Percentiles rank a stretch among this genome's conserved stretches.
phyloP scores from a whole-genome alignment of 176 grass and related monocot genomes.

The Metroxylon sagu region DNA sequence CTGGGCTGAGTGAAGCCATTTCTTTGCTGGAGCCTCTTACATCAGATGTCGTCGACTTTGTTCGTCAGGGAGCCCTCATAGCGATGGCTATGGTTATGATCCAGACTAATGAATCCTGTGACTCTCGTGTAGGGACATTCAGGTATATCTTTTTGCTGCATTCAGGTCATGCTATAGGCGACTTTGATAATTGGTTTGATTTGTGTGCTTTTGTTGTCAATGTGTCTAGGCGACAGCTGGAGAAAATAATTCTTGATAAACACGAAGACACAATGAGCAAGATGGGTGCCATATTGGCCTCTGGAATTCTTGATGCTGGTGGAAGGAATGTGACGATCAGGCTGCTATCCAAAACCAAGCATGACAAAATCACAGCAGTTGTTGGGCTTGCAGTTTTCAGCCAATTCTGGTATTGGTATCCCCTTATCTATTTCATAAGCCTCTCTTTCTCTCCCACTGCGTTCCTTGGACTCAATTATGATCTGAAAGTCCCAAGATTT shows the following conservation, averaged over 20 bases:
- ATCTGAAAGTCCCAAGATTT: slow-evolving; percentile 92
- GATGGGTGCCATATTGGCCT: slow-evolving; percentile 97
- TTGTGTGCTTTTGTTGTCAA: too few relatives aligned
- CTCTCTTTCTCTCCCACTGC: slow-evolving; percentile 86
- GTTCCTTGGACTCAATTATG: slow-evolving; percentile 88
- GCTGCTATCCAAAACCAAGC: slow-evolving; percentile 84
- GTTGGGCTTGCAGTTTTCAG: slow-evolving; percentile 91
- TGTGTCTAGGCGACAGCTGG: slow-evolving; percentile 58
- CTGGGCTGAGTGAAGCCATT: slow-evolving; percentile 90
- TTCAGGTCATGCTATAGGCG: neutral
- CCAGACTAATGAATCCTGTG: slow-evolving; percentile 90
- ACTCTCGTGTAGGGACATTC: slow-evolving; percentile 86
- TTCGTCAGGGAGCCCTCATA: slow-evolving; percentile 92
- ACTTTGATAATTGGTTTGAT: neutral
- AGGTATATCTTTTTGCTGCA: slow-evolving; percentile 16
- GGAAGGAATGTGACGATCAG: slow-evolving; percentile 96
- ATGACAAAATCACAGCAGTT: slow-evolving; percentile 89
- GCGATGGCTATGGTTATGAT: slow-evolving; percentile 99
- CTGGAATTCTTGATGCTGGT: slow-evolving; percentile 96
- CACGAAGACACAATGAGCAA: slow-evolving; percentile 99
- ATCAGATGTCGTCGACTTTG: slow-evolving; percentile 97
- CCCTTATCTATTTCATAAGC: slow-evolving; percentile 89
- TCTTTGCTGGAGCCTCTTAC: slow-evolving; percentile 98
- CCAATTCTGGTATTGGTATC: slow-evolving; percentile 99
- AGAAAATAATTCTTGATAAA: slow-evolving; percentile 99